Base-by-base conservation (phyloP, 139 green algal species). In the Gonium pectorale region DNA sequence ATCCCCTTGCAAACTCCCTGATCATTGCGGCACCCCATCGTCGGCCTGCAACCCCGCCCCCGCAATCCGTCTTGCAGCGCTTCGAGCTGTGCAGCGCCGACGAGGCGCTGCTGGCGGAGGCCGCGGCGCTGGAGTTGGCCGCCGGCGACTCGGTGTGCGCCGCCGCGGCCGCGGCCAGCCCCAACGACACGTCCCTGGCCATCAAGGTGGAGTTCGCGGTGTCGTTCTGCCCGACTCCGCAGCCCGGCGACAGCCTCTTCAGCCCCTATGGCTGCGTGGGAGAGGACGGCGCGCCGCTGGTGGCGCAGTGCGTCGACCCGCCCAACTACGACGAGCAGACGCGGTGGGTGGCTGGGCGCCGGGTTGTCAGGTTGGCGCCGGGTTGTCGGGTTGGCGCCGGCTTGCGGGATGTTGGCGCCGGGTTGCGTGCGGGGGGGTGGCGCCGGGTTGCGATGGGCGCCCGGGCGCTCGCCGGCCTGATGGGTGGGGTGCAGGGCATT, bases 211-310 rank as follows among this genome's bases (percentile, higher is more conserved):
- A 80, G 51, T 67, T 54, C 38, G 72, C 27, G 51, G 11, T 80
- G 52, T 67, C 72, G 35, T 67, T 33, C 33, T 80, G 72, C 38
- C n/a, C n/a, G n/a, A n/a, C n/a, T n/a, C n/a, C n/a, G n/a, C n/a
- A n/a, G n/a, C n/a, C n/a, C n/a, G n/a, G n/a, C n/a, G n/a, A n/a
- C n/a, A 19, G 38, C 59, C 21, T 38, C 8, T 52, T 52, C 38
- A 67, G 35, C 22, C 72, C 72, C 22, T 80, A 68, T 52, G 67
- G 37, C 33, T 80, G 72, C 38, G 37, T 22, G 7, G 72, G 51
- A 11, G 9, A 13, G 3, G n/a, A 79, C 70, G 46, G 52, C 52
- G 35, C 35, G 72, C 72, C 72, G 72, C 9, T 24, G 72, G 17
- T 80, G 72, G 52, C 52, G 51, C 52, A 52, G 21, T 80, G 72